These are phyloP conservation scores for bread wheat (Triticum aestivum) DNA, from an alignment of 176 grass and related monocot genomes.

Conservation along the genomic window DNA sequence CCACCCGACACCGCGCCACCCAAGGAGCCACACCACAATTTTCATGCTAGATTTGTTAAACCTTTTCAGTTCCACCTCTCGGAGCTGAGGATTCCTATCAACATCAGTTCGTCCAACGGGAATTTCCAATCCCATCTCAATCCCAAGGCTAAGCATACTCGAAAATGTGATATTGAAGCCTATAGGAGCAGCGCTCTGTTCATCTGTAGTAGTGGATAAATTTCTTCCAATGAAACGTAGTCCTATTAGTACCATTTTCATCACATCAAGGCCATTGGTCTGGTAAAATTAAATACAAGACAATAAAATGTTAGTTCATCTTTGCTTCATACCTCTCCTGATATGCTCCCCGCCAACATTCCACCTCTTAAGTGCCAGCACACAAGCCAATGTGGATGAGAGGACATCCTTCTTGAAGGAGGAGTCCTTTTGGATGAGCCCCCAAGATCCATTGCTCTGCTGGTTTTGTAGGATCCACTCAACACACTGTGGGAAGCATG, in stretches of 20 bases:
- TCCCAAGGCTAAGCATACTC: slow-evolving; percentile 40
- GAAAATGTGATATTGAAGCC: slow-evolving; percentile 60
- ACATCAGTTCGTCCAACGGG: slow-evolving; percentile 35
- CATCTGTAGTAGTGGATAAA: slow-evolving; percentile 25
- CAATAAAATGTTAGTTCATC: background rate
- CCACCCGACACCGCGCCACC: too few species aligned
- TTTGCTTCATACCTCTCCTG: slow-evolving; percentile 37
- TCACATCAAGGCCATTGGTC: background rate
- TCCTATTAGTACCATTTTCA: slow-evolving; percentile 17
- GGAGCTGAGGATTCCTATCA: slow-evolving; percentile 12
- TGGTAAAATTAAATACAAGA: background rate
- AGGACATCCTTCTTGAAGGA: slow-evolving; percentile 40
- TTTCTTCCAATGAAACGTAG: slow-evolving; percentile 47
- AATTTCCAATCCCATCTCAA: slow-evolving; percentile 43
- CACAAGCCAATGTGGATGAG: slow-evolving; percentile 52
- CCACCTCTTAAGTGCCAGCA: slow-evolving; percentile 61
- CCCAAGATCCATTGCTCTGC: slow-evolving; percentile 59
- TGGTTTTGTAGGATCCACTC: slow-evolving; percentile 67
- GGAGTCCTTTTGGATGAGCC: background rate
- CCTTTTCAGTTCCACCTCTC: slow-evolving; percentile 55
- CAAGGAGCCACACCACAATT: background rate
- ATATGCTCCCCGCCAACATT: slow-evolving; percentile 45
- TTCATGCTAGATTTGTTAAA: background rate
- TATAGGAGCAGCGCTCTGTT: slow-evolving; percentile 27
- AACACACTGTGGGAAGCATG: slow-evolving; percentile 48